Conservation (phyloP, 2,329 filamentous ascomycete species). For the Ustulina deusta region DNA sequence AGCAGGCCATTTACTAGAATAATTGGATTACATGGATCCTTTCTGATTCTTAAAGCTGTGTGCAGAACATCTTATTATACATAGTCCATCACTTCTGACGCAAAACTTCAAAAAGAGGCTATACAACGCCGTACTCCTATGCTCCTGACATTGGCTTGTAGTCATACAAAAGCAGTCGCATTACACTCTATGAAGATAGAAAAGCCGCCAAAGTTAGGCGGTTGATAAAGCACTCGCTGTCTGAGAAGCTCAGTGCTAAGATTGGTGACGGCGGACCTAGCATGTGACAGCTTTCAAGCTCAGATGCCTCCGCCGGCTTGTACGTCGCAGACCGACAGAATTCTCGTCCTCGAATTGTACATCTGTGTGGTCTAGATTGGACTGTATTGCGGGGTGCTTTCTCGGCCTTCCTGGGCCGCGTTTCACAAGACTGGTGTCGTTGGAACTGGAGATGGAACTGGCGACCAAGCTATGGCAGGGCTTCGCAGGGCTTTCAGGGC, state of each 20-base stretch:
- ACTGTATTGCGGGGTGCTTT: conserved; percentile 34
- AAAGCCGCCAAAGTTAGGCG: neutral
- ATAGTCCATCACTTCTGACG: conserved; percentile 8
- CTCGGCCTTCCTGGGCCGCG: conserved; percentile 45
- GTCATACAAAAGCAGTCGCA: conserved; percentile 20
- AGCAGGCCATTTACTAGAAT: neutral
- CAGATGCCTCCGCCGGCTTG: conserved; percentile 41
- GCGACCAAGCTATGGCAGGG: conserved; percentile 6
- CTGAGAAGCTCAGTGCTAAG: neutral
- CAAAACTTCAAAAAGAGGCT: conserved; percentile 15
- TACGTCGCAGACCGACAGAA: conserved; percentile 37
- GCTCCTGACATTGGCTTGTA: neutral
- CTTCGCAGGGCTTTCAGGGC: neutral
- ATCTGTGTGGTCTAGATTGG: conserved; percentile 18
- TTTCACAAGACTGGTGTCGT: conserved; percentile 36
- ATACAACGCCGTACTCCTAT: conserved; percentile 28
- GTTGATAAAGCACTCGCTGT: neutral
- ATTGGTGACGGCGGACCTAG: conserved; percentile 13
- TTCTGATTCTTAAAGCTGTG: neutral
- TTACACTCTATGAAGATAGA: neutral
- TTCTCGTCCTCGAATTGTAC: conserved; percentile 36
- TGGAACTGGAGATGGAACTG: conserved; percentile 11
- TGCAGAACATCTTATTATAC: conserved; percentile 21
- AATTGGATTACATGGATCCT: neutral
- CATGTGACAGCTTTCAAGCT: conserved; percentile 39